Evolutionary conservation across 2,329 filamentous ascomycete genomes (phyloP), one percentile per base, ranked within the genome.

Genomic region (Cadophora gregata): DNA sequence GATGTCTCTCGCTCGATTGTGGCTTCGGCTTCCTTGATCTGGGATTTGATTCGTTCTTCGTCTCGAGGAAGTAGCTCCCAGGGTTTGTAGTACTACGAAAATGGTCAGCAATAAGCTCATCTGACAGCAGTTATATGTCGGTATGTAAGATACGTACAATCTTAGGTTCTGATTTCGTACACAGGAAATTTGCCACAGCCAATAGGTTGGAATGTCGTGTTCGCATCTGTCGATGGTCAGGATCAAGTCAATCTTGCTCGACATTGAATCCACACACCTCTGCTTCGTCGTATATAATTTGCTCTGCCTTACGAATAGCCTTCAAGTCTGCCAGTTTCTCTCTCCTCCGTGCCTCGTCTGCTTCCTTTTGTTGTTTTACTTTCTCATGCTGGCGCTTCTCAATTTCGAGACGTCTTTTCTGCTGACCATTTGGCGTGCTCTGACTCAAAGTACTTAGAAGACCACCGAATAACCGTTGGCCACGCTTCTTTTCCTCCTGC

Each of bases 381-480:
- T 90, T 93, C 75, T 91, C 91, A 76, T 91, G 88, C 79, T 94
- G 93, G 72, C 90, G 89, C 79, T 88, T 90, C 81, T 96, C 93
- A 77, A 95, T 93, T 77, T 95, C 93, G 69, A 86, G 86, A 65
- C 92, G 89, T 73, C 87, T 88, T 79, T 86, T 90, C 79, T 90
- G 88, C 82, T 83, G 86, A 71, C 81, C 84, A 81, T 77, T 83
- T 72, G 83, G 86, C 76, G 85, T 85, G 74, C 86, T 89, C 80
- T 95, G 91, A 78, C 90, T 93, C 67, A 97, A 84, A 45, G 75
- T 75, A 66, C 72, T 77, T 9, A 77, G 58, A 19, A 96, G 81
- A 42, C 90, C 92, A 68, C 95, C 94, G 76, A 97, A 97, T 68
- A 98, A 83, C 62, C 95, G 87, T 78, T 92, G 90, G 25, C 92